A percentile compares a stretch with the other conserved stretches of the same genome.
These are phyloP conservation scores for Podaxis sp. DNA, from an alignment of 768 basidiomycete species.

Conservation along the genomic window DNA sequence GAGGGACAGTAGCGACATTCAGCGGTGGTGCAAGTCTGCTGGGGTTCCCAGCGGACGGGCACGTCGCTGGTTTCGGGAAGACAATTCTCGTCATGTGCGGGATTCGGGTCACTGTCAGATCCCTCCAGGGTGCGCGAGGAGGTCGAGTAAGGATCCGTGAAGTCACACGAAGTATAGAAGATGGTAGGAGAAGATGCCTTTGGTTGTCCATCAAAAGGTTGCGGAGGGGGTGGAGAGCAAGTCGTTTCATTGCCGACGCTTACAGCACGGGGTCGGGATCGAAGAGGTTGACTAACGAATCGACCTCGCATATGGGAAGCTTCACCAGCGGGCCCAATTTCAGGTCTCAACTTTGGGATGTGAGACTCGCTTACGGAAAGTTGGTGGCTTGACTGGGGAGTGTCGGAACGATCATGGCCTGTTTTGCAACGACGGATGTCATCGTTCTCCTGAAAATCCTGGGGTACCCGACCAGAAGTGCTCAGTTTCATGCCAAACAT, in stretches of 20 bases:
- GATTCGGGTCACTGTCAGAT: not conserved
- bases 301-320: conserved; percentile 34
- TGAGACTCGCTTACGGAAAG: conserved; percentile 20
- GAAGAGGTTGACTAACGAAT: conserved; percentile 16
- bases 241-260: conserved; percentile 7
- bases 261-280: conserved; percentile 10
- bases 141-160: conserved; percentile 17
- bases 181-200: conserved; percentile 29
- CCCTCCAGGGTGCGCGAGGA: not conserved
- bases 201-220: not conserved
- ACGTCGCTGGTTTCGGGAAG: not conserved
- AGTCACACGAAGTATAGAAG: conserved; percentile 29
- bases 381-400: conserved; percentile 15
- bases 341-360: conserved; percentile 15
- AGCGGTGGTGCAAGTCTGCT: conserved; percentile 10
- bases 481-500: conserved; percentile 53
- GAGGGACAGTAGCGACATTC: conserved; percentile 15
- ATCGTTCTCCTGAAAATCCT: conserved; percentile 17
- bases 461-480: conserved; percentile 32
- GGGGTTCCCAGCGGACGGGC: not conserved
- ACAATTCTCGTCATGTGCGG: not conserved
- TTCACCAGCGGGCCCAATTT: conserved; percentile 29
- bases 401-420: conserved; percentile 17
- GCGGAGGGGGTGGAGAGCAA: conserved; percentile 14
- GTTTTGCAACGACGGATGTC: conserved; percentile 1